These are phyloP conservation scores for Erythrobasidium yunnanense DNA, from an alignment of 768 basidiomycete species.

Conservation along the genomic window DNA sequence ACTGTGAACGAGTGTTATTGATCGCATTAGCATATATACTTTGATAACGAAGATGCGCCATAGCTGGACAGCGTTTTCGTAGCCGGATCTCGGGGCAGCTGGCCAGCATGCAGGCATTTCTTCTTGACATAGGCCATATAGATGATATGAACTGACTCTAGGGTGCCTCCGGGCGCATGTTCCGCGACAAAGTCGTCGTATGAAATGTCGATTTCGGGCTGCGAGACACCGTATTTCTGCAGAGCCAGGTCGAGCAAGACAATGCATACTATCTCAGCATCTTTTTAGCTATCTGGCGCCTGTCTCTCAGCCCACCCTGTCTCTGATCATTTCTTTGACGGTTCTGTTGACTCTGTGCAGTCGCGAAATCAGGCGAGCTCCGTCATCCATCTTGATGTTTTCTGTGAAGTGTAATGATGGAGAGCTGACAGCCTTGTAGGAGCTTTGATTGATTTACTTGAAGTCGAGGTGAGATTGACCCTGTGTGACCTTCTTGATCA, in stretches of 20 bases:
- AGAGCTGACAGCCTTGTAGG: neutral
- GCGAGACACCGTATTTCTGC: slow-evolving; percentile 84
- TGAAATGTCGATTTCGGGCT: slow-evolving; percentile 86
- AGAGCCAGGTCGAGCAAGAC: slow-evolving; percentile 6
- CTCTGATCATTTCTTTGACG: slow-evolving; percentile 88
- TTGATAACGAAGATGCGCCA: no score
- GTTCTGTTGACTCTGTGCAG: slow-evolving; percentile 95
- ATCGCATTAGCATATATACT: neutral
- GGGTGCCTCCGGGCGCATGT: slow-evolving; percentile 61
- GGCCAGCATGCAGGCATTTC: no score
- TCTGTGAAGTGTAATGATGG: neutral
- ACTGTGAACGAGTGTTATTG: slow-evolving; percentile 45
- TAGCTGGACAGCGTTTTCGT: neutral
- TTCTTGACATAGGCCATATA: neutral
- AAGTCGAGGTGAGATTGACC: no score
- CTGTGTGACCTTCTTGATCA: no score
- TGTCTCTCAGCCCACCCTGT: slow-evolving; percentile 55
- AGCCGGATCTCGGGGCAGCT: no score
- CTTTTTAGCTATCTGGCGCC: neutral
- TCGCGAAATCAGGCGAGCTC: slow-evolving; percentile 45
- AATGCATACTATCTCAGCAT: neutral
- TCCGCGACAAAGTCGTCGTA: slow-evolving; percentile 61
- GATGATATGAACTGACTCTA: slow-evolving; percentile 62
- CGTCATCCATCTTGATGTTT: slow-evolving; percentile 27
- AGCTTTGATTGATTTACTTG: no score